Evolutionary conservation across 345 rosid species (phyloP).

Genomic region (Hibiscus tridactylites): DNA sequence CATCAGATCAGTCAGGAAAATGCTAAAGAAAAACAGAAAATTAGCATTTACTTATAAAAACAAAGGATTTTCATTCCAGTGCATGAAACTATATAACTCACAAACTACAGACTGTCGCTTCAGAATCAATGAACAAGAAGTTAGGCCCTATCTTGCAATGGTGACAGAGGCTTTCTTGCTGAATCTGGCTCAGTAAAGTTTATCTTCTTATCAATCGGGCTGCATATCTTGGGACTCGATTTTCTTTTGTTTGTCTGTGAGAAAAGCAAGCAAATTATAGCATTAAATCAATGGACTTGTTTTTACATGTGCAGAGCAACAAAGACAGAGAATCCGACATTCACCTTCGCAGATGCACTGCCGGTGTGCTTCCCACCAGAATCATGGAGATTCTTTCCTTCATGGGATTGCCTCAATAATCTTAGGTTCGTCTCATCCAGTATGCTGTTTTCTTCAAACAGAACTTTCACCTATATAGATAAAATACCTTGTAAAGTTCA

Average conservation of each 20-base stretch:
- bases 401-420: slow-evolving; percentile 31
- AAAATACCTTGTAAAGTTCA: background rate
- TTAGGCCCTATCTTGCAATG: slow-evolving; percentile 29
- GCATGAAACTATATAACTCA: background rate
- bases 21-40: background rate
- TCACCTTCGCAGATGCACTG: slow-evolving; percentile 49
- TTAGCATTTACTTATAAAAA: background rate
- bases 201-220: slow-evolving; percentile 39
- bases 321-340: slow-evolving; percentile 1
- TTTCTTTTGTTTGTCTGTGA: slow-evolving; percentile 55
- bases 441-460: slow-evolving; percentile 41
- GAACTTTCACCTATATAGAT: slow-evolving; percentile 33
- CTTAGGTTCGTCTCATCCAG: slow-evolving; percentile 41
- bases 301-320: background rate
- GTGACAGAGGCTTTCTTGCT: slow-evolving; percentile 49
- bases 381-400: slow-evolving; percentile 26
- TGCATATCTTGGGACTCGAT: slow-evolving; percentile 38
- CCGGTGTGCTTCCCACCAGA: slow-evolving; percentile 40
- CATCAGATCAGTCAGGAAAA: background rate
- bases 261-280: slow-evolving; percentile 6
- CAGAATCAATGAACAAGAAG: slow-evolving; percentile 7
- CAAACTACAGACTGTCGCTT: background rate
- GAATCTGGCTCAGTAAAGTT: slow-evolving; percentile 34
- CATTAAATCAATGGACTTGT: background rate
- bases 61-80: background rate